Evolutionary conservation across 78 protist genomes (phyloP), one percentile per base, ranked within the genome.

Genomic region (Parvularia atlantis): DNA sequence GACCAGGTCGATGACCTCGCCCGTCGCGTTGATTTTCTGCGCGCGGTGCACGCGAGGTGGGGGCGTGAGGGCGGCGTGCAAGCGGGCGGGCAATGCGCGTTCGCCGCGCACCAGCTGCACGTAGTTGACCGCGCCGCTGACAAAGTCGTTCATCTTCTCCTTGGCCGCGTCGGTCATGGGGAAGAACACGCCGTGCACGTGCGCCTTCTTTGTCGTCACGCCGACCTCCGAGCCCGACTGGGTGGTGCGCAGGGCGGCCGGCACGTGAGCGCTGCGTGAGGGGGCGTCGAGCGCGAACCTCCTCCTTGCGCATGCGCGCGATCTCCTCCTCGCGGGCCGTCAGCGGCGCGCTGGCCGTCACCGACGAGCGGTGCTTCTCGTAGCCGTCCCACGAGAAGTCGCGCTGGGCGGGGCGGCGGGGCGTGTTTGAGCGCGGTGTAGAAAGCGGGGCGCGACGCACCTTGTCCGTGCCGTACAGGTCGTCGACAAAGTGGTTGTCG

Each of bases 101-200:
- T 41, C 19, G 46, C 46, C 46, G 46, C 54, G 43, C n/a, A 61
- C 66, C 66, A 63, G 50, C 43, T 63, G 69, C 13, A 63, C 69
- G 28, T 63, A 63, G 50, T 46, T 26, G 6, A 41, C 10, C 19
- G 0, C 1, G 56, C 54, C 48, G 22, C 5, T 54, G 31, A 1
- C 14, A n/a, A 63, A 28, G 31, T 26, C 46, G 14, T 41, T 2
- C 37, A 63, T 26, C 35, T 5, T 20, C 20, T 7, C 53, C 9
- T 6, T 4, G 11, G 56, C 69, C 35, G 5, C 53, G 36, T 1
- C 50, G 0, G 11, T 1, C 24, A 41, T 19, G 17, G 69, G 69
- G 30, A 63, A 41, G 14, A 4, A 4, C 28, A 63, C 69, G 36
- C 56, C 69, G 6, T n/a, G 9, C n/a, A n/a, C 54, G 22, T 17